Base-by-base conservation (phyloP, 306 rosid species). In the Sindora glabra region DNA sequence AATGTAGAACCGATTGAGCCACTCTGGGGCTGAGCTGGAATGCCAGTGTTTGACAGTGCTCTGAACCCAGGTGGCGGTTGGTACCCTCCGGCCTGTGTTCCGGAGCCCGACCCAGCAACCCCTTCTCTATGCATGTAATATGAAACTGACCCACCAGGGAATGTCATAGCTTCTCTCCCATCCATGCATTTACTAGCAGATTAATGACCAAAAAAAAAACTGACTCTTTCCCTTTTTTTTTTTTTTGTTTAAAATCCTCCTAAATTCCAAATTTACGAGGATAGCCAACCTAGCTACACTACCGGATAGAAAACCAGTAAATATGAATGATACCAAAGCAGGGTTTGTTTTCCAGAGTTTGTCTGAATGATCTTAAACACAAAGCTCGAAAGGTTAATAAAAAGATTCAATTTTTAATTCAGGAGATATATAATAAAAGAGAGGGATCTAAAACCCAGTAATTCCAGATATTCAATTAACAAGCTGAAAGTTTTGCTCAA, bases 131-230 rank as follows among this genome's bases (percentile, higher is more conserved):
- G 90, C 6, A 86, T 71, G 89, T 82, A 89, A 59, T 84, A 94
- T 48, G 95, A 78, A 82, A 87, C 90, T 57, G 95, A 76, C 15
- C 89, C 89, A 48, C 86, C 90, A 68, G 95, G 74, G 69, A 89
- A 69, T 74, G 94, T 74, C 95, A 89, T 94, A 48, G 84, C 99
- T 77, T 94, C 94, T 79, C 95, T 86, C 74, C 85, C 99, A 82
- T 89, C 97, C 99, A 94, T 94, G 95, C 95, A 94, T 86, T 86
- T 78, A 94, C 84, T 44, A 48, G 55, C n/a, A 69, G 65, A 76
- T 48, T 55, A 29, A 46, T 37, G 70, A 62, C 75, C n/a, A n/a
- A n/a, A n/a, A 40, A 51, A 63, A 12, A 64, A 40, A 19, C 51
- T 41, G 13, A 8, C 6, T 41, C 18, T 70, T 22, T 39, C 45